Evolutionary conservation across 2,329 filamentous ascomycete genomes (phyloP).

Genomic region (Nannizziopsis barbatae): DNA sequence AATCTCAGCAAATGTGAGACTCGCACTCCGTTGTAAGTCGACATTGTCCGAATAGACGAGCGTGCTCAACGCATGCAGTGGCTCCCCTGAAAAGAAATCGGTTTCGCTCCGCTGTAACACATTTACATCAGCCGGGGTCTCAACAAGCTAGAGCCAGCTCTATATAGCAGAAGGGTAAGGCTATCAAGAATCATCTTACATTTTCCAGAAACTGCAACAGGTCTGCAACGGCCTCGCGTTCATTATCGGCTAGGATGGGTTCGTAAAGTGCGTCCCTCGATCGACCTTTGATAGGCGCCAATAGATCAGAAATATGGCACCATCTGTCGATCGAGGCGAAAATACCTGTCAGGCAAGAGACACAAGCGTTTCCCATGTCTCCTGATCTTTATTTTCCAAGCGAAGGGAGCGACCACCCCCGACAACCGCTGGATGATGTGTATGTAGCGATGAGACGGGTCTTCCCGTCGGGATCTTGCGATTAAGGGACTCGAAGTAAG

Average conservation of each 20-base stretch:
- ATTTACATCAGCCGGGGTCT: background rate
- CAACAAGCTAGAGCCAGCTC: background rate
- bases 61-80: conserved; percentile 83
- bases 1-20: conserved; percentile 96
- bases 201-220: conserved; percentile 93
- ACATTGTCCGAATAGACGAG: conserved; percentile 98
- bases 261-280: conserved; percentile 74
- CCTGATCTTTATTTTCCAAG: background rate
- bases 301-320: conserved; percentile 35
- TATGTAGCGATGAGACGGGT: background rate
- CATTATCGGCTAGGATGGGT: conserved; percentile 82
- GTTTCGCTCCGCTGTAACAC: conserved; percentile 73
- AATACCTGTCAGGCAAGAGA: conserved; percentile 31
- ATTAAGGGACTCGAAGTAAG: too few relatives aligned
- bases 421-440: background rate
- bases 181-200: conserved; percentile 43
- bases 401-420: conserved; percentile 3
- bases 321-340: conserved; percentile 28
- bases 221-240: conserved; percentile 93
- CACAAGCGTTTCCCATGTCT: conserved; percentile 30
- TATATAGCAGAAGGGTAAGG: background rate
- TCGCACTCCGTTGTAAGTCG: conserved; percentile 91
- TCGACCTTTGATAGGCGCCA: conserved; percentile 47
- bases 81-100: conserved; percentile 96
- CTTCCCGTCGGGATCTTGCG: background rate